These are phyloP conservation scores for Nelumbo lutea DNA, from an alignment of 164 flowering plant species.

Conservation along the genomic window DNA sequence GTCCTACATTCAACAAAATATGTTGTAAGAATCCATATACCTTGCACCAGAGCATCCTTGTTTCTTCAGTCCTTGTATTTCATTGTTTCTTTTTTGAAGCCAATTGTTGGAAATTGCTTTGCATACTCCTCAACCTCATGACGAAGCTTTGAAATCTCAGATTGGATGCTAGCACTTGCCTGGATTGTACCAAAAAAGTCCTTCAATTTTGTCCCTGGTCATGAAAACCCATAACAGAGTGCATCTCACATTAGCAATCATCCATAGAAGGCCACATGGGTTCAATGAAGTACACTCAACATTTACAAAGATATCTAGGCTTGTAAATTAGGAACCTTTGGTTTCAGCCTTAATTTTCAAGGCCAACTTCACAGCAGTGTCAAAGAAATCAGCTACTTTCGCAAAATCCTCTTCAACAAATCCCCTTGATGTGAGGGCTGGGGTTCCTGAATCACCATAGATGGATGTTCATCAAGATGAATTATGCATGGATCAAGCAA, in stretches of 20 bases:
- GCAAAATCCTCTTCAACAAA: conserved; percentile 91
- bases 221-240: not conserved
- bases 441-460: conserved; percentile 66
- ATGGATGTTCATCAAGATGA: not conserved
- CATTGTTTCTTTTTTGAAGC: conserved; percentile 90
- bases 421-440: conserved; percentile 98
- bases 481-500: not conserved
- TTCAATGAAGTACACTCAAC: no score
- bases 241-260: not conserved
- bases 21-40: conserved; percentile 6
- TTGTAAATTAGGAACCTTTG: conserved; percentile 42
- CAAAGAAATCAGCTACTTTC: conserved; percentile 89
- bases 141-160: conserved; percentile 72
- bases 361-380: conserved; percentile 79
- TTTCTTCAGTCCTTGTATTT: conserved; percentile 69
- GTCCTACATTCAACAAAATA: not conserved
- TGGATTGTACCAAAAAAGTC: conserved; percentile 70
- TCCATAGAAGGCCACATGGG: not conserved
- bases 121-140: conserved; percentile 83
- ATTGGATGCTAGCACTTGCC: conserved; percentile 34
- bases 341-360: conserved; percentile 75
- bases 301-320: not conserved
- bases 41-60: conserved; percentile 5
- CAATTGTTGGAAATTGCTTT: conserved; percentile 93
- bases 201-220: conserved; percentile 87